phyloP scores from a whole-genome alignment of 2,329 filamentous ascomycete genomes.

The Tolypocladium nubicola region DNA sequence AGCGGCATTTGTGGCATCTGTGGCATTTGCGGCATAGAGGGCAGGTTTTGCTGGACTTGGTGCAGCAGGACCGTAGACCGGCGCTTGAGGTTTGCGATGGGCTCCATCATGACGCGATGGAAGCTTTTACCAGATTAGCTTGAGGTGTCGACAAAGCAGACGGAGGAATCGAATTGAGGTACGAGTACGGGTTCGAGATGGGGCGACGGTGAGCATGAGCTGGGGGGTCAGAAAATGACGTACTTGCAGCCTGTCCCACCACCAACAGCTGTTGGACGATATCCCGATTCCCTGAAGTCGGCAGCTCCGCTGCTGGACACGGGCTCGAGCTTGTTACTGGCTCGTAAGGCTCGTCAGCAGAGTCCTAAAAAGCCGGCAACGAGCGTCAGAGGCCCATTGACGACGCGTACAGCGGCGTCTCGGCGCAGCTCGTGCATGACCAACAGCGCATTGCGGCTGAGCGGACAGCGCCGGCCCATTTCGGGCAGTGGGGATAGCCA shows the following conservation, averaged over 20 bases:
- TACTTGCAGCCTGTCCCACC: background rate
- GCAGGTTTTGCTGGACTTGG: conserved; percentile 36
- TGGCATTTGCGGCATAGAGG: conserved; percentile 20
- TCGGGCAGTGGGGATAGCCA: background rate
- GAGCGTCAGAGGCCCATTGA: background rate
- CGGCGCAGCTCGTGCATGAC: background rate
- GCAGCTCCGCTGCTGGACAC: background rate
- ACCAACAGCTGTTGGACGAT: background rate
- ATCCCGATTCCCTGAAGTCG: background rate
- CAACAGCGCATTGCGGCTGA: background rate
- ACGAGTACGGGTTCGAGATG: background rate
- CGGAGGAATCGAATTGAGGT: background rate
- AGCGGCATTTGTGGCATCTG: conserved; percentile 1
- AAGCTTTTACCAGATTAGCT: background rate
- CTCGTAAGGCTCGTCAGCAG: background rate
- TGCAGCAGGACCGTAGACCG: conserved; percentile 43
- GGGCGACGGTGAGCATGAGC: background rate
- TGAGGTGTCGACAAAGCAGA: background rate
- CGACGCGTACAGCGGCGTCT: background rate
- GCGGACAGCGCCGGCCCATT: background rate
- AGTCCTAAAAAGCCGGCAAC: background rate
- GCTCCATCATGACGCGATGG: conserved; percentile 32
- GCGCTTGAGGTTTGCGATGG: conserved; percentile 41
- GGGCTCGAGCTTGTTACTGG: background rate
- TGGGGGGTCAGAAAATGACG: background rate